Base-by-base conservation (phyloP, 2,329 filamentous ascomycete species). In the Aspergillus fructus region DNA sequence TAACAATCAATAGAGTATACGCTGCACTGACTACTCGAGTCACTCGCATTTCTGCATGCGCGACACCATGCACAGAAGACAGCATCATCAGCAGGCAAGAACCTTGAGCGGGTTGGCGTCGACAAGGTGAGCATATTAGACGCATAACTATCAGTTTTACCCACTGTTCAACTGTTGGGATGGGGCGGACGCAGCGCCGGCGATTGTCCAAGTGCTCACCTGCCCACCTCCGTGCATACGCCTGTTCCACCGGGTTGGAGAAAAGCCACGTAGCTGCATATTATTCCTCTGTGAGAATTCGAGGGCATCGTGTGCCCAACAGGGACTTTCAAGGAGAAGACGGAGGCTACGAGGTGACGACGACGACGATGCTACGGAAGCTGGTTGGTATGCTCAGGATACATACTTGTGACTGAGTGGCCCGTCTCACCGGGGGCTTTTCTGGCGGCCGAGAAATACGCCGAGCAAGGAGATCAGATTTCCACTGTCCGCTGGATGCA, bases 221-320 rank as follows among this genome's bases (percentile, higher is more conserved):
- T 64, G 62, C 59, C 55, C 61, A 62, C 60, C 59, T 59, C 53
- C 61, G 55, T 63, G 62, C 64, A 63, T 43, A 49, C 30, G 55
- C 52, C 56, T 48, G 59, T 66, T 62, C 64, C 62, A 66, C 64
- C 53, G 51, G 57, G 54, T 57, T 46, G 56, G 56, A 59, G 56
- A 27, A 56, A 54, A 61, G 62, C 62, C 64, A 66, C 64, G 64
- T 66, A 63, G 64, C 62, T 59, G 60, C 58, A 56, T 57, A 42
- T 47, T 55, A 50, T 47, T 52, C 50, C 53, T 49, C 55, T 60
- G 41, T 41, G 59, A 24, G 41, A 53, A 50, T 39, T 53, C 46
- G 24, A 53, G 49, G 45, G 49, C 49, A 61, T 65, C 62, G 64
- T 59, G 62, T 52, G 55, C 54, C 50, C 58, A 58, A 59, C 60